Percentiles rank a stretch among this genome's conserved stretches.
phyloP scores from a whole-genome alignment of 2,329 filamentous ascomycete genomes.

The Colletotrichum theobromicola region DNA sequence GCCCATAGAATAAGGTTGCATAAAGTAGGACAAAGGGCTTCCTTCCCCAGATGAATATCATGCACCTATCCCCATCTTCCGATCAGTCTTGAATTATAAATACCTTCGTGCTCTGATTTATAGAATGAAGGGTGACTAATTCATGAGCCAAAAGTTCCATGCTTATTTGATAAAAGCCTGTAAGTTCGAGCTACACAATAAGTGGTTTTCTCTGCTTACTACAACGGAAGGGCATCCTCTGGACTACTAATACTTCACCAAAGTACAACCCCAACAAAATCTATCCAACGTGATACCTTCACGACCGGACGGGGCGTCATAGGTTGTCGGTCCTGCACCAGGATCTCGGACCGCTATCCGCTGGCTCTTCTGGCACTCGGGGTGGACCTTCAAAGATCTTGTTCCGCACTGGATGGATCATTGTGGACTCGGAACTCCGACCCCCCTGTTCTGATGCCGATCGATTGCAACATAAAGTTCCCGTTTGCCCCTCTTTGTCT shows the following conservation, averaged over 20 bases:
- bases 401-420: background rate
- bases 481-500: background rate
- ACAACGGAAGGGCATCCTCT: no score
- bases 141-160: no score
- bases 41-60: background rate
- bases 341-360: background rate
- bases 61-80: background rate
- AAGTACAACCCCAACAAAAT: fast-evolving
- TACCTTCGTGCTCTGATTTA: no score
- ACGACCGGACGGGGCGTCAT: background rate
- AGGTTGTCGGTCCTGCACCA: background rate
- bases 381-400: background rate
- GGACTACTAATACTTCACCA: no score
- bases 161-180: no score
- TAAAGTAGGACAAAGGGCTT: background rate
- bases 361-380: background rate
- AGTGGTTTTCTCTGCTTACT: no score
- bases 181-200: no score
- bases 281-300: background rate
- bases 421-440: background rate
- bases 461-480: background rate
- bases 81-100: background rate
- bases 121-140: no score
- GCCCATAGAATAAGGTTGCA: background rate
- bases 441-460: background rate